A percentile compares a stretch with the other conserved stretches of the same genome.
Conservation (phyloP, 2,329 filamentous ascomycete species). For the Colletotrichum cuscutae region DNA sequence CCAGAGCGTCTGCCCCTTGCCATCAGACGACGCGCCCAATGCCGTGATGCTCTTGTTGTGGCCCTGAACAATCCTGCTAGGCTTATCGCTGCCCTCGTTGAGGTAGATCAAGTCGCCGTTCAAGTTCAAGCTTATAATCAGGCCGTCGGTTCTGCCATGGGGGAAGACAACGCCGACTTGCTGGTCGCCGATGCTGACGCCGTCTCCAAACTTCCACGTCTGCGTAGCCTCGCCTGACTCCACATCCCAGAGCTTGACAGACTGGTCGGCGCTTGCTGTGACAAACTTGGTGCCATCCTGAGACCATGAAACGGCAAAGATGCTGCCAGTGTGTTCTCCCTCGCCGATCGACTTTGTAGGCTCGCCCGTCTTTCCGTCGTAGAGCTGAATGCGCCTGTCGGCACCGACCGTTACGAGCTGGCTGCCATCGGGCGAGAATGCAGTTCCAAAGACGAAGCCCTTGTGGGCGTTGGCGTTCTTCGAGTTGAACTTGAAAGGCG, state of each 20-base stretch:
- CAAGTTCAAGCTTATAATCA: constrained; percentile 91
- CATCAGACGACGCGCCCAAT: constrained; percentile 66
- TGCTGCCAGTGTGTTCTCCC: constrained; percentile 89
- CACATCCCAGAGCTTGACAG: constrained; percentile 92
- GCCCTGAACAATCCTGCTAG: constrained; percentile 80
- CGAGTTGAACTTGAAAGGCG: constrained; percentile 95
- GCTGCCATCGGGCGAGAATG: constrained; percentile 89
- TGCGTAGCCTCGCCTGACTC: constrained; percentile 81
- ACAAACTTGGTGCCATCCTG: constrained; percentile 87
- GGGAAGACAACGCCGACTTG: constrained; percentile 97
- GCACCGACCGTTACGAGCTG: constrained; percentile 88
- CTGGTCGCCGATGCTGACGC: constrained; percentile 80
- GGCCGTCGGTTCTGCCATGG: constrained; percentile 80
- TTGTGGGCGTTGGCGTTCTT: constrained; percentile 83
- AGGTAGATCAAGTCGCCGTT: constrained; percentile 93
- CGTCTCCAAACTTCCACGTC: constrained; percentile 84
- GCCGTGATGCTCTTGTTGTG: constrained; percentile 94
- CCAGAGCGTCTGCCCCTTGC: constrained; percentile 75
- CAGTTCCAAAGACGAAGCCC: constrained; percentile 88
- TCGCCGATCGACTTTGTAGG: constrained; percentile 81
- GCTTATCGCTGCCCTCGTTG: constrained; percentile 74
- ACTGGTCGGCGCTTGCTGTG: constrained; percentile 94
- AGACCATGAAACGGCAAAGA: constrained; percentile 92
- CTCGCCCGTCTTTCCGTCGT: constrained; percentile 96
- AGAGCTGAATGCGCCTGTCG: constrained; percentile 93